These are phyloP conservation scores for Ottelia alismoides DNA, from an alignment of 106 monocot genomes.

Conservation along the genomic window DNA sequence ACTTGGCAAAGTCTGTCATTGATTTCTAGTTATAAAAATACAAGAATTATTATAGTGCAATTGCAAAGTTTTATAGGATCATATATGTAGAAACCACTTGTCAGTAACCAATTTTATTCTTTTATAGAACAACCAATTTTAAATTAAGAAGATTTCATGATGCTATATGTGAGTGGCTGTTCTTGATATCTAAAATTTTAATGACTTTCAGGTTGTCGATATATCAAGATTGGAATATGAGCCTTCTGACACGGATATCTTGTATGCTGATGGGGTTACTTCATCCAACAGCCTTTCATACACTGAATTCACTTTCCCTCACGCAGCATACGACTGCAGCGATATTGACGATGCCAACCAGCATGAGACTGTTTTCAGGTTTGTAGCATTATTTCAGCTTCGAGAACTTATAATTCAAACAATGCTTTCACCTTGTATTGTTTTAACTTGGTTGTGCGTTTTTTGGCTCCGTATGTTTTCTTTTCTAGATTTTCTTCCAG, in stretches of 20 bases:
- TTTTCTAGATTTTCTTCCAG: too few relatives aligned
- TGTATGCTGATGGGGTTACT: constrained; percentile 59
- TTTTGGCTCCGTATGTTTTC: too few relatives aligned
- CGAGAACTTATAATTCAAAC: too few relatives aligned
- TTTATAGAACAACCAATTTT: too few relatives aligned
- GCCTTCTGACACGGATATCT: constrained; percentile 73
- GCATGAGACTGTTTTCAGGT: constrained; percentile 43
- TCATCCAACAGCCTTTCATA: constrained; percentile 61
- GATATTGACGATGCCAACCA: constrained; percentile 22
- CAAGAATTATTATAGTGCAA: not conserved
- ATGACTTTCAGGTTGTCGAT: constrained; percentile 48
- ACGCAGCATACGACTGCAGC: constrained; percentile 10
- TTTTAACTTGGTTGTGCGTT: too few relatives aligned
- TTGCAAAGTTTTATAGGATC: not conserved
- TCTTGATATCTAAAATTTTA: not conserved
- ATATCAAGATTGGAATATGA: constrained; percentile 80
- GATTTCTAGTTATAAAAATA: too few relatives aligned
- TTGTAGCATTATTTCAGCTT: too few relatives aligned
- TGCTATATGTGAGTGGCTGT: too few relatives aligned
- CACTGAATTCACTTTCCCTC: constrained; percentile 55
- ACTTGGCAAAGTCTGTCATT: too few relatives aligned
- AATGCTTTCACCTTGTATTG: too few relatives aligned
- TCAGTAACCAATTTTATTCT: too few relatives aligned
- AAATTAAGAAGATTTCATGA: too few relatives aligned
- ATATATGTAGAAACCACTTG: not conserved